These are phyloP conservation scores for Podaxis sp. DNA, from an alignment of 768 basidiomycete species.

Conservation along the genomic window DNA sequence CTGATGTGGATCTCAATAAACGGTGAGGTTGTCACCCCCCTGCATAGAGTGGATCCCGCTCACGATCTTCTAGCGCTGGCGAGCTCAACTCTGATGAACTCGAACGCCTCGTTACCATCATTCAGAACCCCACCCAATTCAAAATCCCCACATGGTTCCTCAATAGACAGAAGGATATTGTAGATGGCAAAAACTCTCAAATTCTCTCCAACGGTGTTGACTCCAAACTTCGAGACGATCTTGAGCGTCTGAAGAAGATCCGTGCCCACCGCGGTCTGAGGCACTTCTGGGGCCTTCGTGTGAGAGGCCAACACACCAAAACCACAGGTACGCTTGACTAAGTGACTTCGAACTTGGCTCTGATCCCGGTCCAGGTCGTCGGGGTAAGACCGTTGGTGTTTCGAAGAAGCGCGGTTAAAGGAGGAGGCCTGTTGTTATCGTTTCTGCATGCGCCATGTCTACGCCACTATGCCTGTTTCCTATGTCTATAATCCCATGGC, in stretches of 20 bases:
- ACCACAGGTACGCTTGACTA: conserved; percentile 71
- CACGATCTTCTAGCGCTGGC: conserved; percentile 69
- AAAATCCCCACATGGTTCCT: conserved; percentile 99
- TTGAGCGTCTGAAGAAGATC: conserved; percentile 99
- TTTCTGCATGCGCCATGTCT: conserved; percentile 4
- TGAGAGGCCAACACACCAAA: conserved; percentile 99
- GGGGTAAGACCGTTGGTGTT: conserved; percentile 95
- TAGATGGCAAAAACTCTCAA: conserved; percentile 96
- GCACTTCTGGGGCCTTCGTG: conserved; percentile 93
- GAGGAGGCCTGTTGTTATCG: not conserved
- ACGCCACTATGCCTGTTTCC: conserved; percentile 2
- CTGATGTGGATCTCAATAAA: conserved; percentile 98
- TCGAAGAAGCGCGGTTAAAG: conserved; percentile 80
- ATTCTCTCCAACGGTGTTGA: conserved; percentile 95
- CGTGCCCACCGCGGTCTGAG: conserved; percentile 92
- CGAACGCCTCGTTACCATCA: conserved; percentile 97
- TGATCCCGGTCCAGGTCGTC: conserved; percentile 60
- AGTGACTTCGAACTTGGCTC: not conserved
- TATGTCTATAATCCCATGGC: conserved; percentile 9
- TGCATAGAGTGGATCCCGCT: not conserved
- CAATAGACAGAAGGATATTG: conserved; percentile 98
- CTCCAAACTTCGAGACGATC: conserved; percentile 96
- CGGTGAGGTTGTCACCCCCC: conserved; percentile 56
- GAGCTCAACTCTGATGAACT: conserved; percentile 99
- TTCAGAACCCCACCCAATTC: conserved; percentile 99